A percentile compares a stretch with the other conserved stretches of the same genome.
Conservation (phyloP, 1,284 basidiomycete genomes). For the Malassezia sp. region DNA sequence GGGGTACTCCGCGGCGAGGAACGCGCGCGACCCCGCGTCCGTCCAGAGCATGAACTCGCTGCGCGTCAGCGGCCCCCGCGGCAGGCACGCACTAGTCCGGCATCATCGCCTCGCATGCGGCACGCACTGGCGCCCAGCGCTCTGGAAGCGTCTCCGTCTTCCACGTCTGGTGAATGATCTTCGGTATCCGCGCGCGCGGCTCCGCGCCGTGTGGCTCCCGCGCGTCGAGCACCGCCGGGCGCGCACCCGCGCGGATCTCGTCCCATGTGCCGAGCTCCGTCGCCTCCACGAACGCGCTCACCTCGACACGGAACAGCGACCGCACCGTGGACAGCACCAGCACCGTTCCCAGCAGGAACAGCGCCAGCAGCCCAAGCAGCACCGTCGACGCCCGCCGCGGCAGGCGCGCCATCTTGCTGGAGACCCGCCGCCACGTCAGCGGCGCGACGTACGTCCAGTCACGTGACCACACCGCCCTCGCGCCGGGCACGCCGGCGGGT, state of each 20-base stretch:
- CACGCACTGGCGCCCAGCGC: conserved; percentile 58
- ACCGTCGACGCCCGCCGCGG: conserved; percentile 29
- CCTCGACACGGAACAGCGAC: conserved; percentile 69
- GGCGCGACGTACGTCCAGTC: neutral
- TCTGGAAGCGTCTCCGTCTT: conserved; percentile 75
- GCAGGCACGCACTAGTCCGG: too few species aligned
- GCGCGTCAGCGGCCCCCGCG: too few species aligned
- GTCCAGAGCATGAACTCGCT: conserved; percentile 97
- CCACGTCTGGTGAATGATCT: conserved; percentile 97
- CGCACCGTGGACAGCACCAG: conserved; percentile 80
- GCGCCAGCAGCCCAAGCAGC: conserved; percentile 64
- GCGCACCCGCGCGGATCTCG: conserved; percentile 28
- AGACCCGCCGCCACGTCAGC: neutral
- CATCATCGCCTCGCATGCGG: conserved; percentile 47
- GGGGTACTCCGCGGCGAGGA: conserved; percentile 74
- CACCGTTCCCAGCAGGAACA: conserved; percentile 80
- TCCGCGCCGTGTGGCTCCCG: neutral
- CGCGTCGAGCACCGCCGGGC: conserved; percentile 23
- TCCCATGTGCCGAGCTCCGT: conserved; percentile 41
- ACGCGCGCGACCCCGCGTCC: conserved; percentile 74
- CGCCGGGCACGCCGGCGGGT: neutral
- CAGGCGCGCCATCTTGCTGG: conserved; percentile 8
- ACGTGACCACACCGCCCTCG: neutral
- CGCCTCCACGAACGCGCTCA: conserved; percentile 28
- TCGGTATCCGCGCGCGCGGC: conserved; percentile 56